Percentiles rank a stretch among this genome's conserved stretches.
Conservation (phyloP, 495 filamentous ascomycete genomes). For the Penicillium simplicissimum region DNA sequence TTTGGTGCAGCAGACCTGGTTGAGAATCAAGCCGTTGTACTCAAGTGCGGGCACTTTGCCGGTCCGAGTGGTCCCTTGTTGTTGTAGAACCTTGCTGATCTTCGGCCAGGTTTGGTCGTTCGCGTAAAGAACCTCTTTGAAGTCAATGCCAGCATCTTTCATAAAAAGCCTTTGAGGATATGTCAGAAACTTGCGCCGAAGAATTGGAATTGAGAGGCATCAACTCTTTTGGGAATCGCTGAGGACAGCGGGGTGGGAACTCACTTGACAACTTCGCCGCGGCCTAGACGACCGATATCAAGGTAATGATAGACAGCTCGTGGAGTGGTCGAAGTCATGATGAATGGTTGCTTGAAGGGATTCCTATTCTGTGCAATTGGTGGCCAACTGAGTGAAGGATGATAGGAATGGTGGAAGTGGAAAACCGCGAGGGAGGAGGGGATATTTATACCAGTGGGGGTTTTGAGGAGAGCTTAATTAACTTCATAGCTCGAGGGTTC, state of each 20-base stretch:
- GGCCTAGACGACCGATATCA: conserved; percentile 43
- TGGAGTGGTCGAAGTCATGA: background rate
- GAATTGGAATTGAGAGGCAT: too few species aligned
- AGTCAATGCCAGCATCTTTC: conserved; percentile 45
- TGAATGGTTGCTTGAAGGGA: background rate
- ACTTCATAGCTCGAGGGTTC: too few species aligned
- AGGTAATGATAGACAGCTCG: conserved; percentile 34
- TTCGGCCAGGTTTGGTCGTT: conserved; percentile 41
- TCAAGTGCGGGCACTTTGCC: conserved; percentile 42
- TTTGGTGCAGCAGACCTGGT: conserved; percentile 29
- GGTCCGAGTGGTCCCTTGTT: conserved; percentile 34
- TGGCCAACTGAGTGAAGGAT: background rate
- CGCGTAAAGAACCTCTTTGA: conserved; percentile 41
- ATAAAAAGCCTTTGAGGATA: conserved; percentile 27
- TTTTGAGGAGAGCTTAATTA: too few species aligned
- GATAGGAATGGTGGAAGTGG: too few species aligned
- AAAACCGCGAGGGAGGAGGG: background rate
- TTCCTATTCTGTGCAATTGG: background rate
- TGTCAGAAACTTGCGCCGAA: background rate
- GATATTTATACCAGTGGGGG: background rate
- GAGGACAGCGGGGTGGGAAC: background rate
- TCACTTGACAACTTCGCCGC: conserved; percentile 46
- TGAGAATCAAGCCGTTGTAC: conserved; percentile 40
- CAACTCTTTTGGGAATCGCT: too few species aligned
- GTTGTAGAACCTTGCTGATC: conserved; percentile 32